phyloP scores from a whole-genome alignment of 495 filamentous ascomycete genomes.

The Hyaloscypha finlandica region DNA sequence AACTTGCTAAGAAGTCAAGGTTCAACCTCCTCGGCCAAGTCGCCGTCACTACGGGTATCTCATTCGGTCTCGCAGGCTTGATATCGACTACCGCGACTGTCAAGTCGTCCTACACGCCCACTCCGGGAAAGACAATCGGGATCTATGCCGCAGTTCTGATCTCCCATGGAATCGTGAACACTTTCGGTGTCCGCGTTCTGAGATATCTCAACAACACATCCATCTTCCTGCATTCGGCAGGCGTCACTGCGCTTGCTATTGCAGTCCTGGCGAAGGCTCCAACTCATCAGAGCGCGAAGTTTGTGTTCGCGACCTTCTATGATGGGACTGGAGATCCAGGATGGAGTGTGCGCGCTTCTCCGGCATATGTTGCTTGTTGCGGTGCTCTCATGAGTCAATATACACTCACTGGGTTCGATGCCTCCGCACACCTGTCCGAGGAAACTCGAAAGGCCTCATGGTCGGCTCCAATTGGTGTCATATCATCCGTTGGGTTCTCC shows the following conservation, averaged over 20 bases:
- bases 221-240: conserved; percentile 60
- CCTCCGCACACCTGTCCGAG: conserved; percentile 59
- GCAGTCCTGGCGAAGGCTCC: conserved; percentile 64
- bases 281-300: conserved; percentile 58
- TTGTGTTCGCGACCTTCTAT: conserved; percentile 62
- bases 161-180: conserved; percentile 59
- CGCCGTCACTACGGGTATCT: conserved; percentile 68
- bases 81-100: conserved; percentile 61
- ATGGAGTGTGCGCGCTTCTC: conserved; percentile 52
- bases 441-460: conserved; percentile 61
- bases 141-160: conserved; percentile 64
- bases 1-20: conserved; percentile 21
- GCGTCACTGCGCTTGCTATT: conserved; percentile 57
- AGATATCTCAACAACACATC: conserved; percentile 63
- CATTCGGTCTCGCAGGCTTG: conserved; percentile 63
- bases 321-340: conserved; percentile 53
- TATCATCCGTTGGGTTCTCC: conserved; percentile 58
- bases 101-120: conserved; percentile 51
- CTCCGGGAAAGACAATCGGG: conserved; percentile 56
- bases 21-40: conserved; percentile 62
- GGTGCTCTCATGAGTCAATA: conserved; percentile 59
- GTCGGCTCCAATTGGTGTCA: conserved; percentile 61
- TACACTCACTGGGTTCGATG: conserved; percentile 57
- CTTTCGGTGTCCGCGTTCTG: conserved; percentile 58
- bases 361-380: conserved; percentile 55